Percentiles rank a stretch among this genome's conserved stretches.
phyloP scores from a whole-genome alignment of 108 stramenopile species.

The Nitzschia sp. region DNA sequence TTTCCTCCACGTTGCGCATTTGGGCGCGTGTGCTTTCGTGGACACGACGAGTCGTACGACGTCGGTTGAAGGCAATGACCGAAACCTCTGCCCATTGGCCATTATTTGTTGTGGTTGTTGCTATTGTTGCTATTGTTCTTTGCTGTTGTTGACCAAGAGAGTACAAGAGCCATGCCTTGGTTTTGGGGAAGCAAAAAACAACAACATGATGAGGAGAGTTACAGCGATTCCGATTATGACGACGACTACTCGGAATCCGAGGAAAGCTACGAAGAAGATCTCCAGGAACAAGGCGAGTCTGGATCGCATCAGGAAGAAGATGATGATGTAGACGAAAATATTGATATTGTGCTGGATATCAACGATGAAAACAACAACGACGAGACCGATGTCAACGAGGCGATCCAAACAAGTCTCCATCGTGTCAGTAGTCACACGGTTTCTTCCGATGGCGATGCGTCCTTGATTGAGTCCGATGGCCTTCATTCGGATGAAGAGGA shows the following conservation, averaged over 20 bases:
- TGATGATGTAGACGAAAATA: conserved; percentile 5
- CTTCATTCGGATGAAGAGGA: conserved; percentile 14
- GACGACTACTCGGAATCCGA: conserved; percentile 1
- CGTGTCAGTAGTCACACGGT: background rate
- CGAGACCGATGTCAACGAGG: background rate
- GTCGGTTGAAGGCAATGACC: background rate
- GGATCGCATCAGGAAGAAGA: conserved; percentile 7
- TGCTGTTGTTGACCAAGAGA: background rate
- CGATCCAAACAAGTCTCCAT: background rate
- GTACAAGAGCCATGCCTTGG: conserved; percentile 24
- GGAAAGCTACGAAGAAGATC: conserved; percentile 4
- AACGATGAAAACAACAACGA: background rate
- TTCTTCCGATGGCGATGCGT: conserved; percentile 8
- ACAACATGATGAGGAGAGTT: conserved; percentile 18
- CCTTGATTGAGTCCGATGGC: conserved; percentile 21
- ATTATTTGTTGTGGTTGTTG: background rate
- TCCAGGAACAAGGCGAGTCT: conserved; percentile 4
- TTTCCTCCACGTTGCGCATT: too few species aligned
- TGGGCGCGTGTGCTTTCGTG: too few species aligned
- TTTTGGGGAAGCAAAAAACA: conserved; percentile 29
- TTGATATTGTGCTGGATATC: background rate
- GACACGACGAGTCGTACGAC: too few species aligned
- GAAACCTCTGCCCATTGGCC: background rate
- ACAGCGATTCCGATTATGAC: conserved; percentile 12
- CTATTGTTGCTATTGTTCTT: background rate